Percentiles rank a stretch among this genome's conserved stretches.
These are phyloP conservation scores for Moesziomyces parantarcticus DNA, from an alignment of 1,284 basidiomycete genomes.

Conservation along the genomic window DNA sequence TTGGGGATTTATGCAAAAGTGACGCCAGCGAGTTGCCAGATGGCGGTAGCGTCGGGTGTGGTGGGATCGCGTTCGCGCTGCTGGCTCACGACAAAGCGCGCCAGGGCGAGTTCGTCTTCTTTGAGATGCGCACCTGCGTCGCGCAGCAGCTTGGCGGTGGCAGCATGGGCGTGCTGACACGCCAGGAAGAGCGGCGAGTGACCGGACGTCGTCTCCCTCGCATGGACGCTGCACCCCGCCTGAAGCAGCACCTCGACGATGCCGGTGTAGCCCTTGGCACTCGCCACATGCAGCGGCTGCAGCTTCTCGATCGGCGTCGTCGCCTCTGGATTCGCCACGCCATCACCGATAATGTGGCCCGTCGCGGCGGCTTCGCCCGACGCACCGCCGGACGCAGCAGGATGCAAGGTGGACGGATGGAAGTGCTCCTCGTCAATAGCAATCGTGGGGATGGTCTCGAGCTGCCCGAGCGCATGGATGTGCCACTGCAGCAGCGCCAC, in stretches of 20 bases:
- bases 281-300: conserved; percentile 83
- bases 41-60: neutral
- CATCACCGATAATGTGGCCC: conserved; percentile 3
- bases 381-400: conserved; percentile 2
- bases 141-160: conserved; percentile 51
- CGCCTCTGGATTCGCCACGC: conserved; percentile 1
- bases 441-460: conserved; percentile 32
- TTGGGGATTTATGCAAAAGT: conserved; percentile 5
- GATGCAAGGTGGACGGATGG: conserved; percentile 35
- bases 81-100: conserved; percentile 17
- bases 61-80: neutral
- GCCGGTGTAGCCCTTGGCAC: conserved; percentile 75
- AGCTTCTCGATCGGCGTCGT: conserved; percentile 43
- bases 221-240: conserved; percentile 86
- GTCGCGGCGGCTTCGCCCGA: conserved; percentile 15
- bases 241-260: conserved; percentile 76
- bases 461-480: conserved; percentile 34
- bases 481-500: conserved; percentile 44
- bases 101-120: conserved; percentile 53
- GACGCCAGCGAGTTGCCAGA: conserved; percentile 32
- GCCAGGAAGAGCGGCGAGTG: conserved; percentile 76
- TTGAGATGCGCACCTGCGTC: conserved; percentile 64
- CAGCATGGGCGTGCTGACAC: conserved; percentile 49
- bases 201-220: conserved; percentile 76
- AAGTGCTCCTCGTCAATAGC: conserved; percentile 37